Conservation (phyloP, 2,329 filamentous ascomycete genomes). For the Hirsutella rhossiliensis region DNA sequence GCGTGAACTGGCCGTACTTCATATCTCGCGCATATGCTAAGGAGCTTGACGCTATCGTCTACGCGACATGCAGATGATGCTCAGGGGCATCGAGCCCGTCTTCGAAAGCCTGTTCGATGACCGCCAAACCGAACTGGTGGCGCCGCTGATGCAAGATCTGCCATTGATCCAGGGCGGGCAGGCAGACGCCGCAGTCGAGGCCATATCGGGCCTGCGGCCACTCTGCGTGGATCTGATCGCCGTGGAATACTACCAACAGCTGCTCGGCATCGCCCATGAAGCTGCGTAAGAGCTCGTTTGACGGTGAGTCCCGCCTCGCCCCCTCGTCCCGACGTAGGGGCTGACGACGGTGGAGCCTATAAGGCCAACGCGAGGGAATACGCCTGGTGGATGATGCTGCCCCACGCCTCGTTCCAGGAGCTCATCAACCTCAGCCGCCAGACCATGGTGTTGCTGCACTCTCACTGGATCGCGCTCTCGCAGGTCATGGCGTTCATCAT, state of each 20-base stretch:
- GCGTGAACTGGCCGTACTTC: too few species aligned
- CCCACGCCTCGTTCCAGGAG: slow-evolving; percentile 37
- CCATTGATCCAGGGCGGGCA: slow-evolving; percentile 32
- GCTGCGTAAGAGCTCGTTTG: slow-evolving; percentile 38
- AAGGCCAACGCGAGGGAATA: slow-evolving; percentile 37
- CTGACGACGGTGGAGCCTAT: slow-evolving; percentile 26
- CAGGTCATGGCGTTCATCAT: slow-evolving; percentile 40
- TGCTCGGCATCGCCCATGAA: slow-evolving; percentile 36
- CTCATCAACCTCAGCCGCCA: slow-evolving; percentile 35
- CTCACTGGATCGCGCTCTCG: slow-evolving; percentile 43
- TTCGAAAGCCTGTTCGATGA: slow-evolving; percentile 34
- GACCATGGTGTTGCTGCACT: slow-evolving; percentile 32
- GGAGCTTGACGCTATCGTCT: too few species aligned
- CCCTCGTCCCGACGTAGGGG: not conserved
- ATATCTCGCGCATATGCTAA: too few species aligned
- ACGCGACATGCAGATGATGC: slow-evolving; percentile 43
- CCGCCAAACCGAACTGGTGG: slow-evolving; percentile 27
- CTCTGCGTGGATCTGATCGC: slow-evolving; percentile 32
- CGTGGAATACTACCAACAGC: slow-evolving; percentile 29
- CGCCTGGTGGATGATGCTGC: slow-evolving; percentile 45
- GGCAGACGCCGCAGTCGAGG: slow-evolving; percentile 32
- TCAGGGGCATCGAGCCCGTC: slow-evolving; percentile 33
- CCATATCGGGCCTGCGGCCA: slow-evolving; percentile 28
- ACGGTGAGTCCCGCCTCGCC: slow-evolving; percentile 25
- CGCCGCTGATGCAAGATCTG: slow-evolving; percentile 31